Evolutionary conservation across 78 protist species (phyloP), one percentile per base, ranked within the genome.

Genomic region (Salpingoeca rosetta): DNA sequence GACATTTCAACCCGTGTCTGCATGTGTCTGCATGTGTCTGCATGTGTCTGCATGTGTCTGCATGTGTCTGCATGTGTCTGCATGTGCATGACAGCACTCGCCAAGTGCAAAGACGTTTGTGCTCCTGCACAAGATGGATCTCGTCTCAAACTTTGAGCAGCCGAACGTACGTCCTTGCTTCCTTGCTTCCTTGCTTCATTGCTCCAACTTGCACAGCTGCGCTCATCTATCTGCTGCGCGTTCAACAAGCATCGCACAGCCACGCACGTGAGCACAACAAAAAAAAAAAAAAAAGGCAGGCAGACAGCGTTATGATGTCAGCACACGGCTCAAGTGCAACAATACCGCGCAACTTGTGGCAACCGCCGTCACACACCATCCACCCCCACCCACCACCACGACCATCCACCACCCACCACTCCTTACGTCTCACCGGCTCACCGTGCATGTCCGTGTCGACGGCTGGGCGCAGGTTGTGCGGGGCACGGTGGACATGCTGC

Each of bases 91-190:
- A n/a, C n/a, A n/a, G n/a, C n/a, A 95, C 93, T 91, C 95, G 37
- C 75, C 83, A 51, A 87, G 86, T 24, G 97, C 97, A 1, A 91
- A 95, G 78, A 84, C 96, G 75, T 97, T 96, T 89, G 91, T 95
- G 80, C 86, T 97, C 42, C 45, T 97, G 39, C 99, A 97, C 95
- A 97, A 97, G 86, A 97, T 97, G 99, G 99, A 97, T 89, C 86
- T 94, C 76, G 88, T 97, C 0, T 95, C 91, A 40, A 96, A 91
- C 65, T 94, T 91, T 38, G 95, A 84, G 76, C 83, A 92, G 2
- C 91, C 84, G 37, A 27, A 36, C 77, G 83, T 80, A 31, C 45
- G 57, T 31, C 72, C 11, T 25, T 56, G 72, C 22, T 56, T 56
- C 72, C n/a, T 25, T 22, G 72, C 72, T 56, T 11, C 72, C 72